Evolutionary conservation across 2,329 filamentous ascomycete species (phyloP).

Genomic region (Chlorencoelia australis): DNA sequence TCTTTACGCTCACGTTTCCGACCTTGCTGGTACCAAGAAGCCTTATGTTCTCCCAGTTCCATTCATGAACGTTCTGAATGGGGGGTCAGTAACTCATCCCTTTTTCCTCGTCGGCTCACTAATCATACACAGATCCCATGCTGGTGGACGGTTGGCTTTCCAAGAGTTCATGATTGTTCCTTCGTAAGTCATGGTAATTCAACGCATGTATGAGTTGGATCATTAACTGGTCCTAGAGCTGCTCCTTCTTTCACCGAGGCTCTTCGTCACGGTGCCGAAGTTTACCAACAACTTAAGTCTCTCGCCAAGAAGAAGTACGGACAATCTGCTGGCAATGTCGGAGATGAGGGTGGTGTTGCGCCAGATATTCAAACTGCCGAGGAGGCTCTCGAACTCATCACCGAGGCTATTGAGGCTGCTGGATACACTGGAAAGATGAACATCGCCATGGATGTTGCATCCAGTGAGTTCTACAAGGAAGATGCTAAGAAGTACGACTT

Average conservation of each 20-base stretch:
- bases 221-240: conserved; percentile 38
- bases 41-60: conserved; percentile 82
- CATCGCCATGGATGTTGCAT: conserved; percentile 98
- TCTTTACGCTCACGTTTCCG: conserved; percentile 79
- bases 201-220: neutral
- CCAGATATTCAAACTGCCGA: conserved; percentile 96
- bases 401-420: conserved; percentile 83
- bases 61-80: conserved; percentile 91
- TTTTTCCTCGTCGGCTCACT: conserved; percentile 5
- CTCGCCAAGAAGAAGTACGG: conserved; percentile 99
- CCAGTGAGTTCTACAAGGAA: conserved; percentile 98
- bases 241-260: conserved; percentile 91
- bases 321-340: conserved; percentile 96
- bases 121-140: conserved; percentile 62
- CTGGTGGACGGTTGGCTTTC: conserved; percentile 89
- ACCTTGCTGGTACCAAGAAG: conserved; percentile 84
- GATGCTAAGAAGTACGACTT: conserved; percentile 99
- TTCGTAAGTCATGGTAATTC: conserved; percentile 41
- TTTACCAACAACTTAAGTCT: conserved; percentile 95
- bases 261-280: conserved; percentile 91
- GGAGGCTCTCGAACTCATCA: conserved; percentile 95
- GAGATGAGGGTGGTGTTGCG: conserved; percentile 98
- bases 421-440: conserved; percentile 95
- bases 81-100: conserved; percentile 31
- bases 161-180: conserved; percentile 96